phyloP scores from a whole-genome alignment of 805 yeast species.

The Naumovozyma castellii region DNA sequence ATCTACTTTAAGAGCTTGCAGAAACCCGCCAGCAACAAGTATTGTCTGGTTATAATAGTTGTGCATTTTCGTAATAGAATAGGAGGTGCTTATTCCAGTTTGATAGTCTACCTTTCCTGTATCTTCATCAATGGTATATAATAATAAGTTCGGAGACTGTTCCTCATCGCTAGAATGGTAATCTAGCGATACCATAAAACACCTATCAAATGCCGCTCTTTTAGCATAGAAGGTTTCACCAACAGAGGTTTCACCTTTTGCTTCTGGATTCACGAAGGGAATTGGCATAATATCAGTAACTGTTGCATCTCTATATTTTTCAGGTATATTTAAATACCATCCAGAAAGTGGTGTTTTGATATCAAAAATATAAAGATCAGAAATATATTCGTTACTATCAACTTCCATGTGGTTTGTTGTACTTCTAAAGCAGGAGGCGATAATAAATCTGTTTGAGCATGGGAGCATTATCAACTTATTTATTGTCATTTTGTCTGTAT shows the following conservation, averaged over 20 bases:
- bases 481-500: neutral
- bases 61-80: conserved; percentile 15
- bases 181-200: conserved; percentile 31
- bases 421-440: conserved; percentile 4
- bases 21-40: conserved; percentile 27
- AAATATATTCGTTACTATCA: neutral
- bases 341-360: too few relatives aligned
- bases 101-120: conserved; percentile 26
- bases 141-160: conserved; percentile 21
- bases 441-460: conserved; percentile 10
- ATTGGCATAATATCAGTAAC: conserved; percentile 15
- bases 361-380: neutral
- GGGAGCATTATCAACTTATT: conserved; percentile 10
- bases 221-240: conserved; percentile 24
- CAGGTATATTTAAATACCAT: too few relatives aligned
- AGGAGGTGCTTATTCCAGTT: conserved; percentile 14
- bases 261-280: conserved; percentile 5
- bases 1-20: conserved; percentile 26
- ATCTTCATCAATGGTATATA: conserved; percentile 31
- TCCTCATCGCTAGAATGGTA: conserved; percentile 28
- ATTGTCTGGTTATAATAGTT: conserved; percentile 24
- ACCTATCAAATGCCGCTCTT: conserved; percentile 28
- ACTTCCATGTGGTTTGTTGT: neutral
- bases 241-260: neutral
- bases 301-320: too few relatives aligned